Evolutionary conservation across 192 early-diverging fungal species (phyloP).

Genomic region (Obelidium mucronatum): DNA sequence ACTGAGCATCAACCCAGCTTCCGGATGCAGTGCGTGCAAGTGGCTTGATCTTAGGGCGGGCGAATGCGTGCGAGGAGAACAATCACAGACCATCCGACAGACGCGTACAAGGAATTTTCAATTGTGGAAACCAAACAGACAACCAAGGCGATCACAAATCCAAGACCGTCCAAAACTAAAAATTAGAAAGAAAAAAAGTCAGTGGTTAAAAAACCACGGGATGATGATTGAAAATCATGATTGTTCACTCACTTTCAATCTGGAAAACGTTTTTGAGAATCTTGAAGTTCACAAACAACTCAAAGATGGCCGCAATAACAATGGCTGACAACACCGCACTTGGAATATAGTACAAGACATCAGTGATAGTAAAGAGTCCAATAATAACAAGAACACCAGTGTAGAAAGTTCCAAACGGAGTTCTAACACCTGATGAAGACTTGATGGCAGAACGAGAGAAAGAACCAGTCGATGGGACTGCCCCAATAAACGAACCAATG

Average conservation of each 20-base stretch:
- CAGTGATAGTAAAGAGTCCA: too few species aligned
- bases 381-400: too few species aligned
- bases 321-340: too few species aligned
- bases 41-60: conserved; percentile 65
- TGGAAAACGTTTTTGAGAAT: conserved; percentile 49
- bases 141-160: conserved; percentile 58
- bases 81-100: too few species aligned
- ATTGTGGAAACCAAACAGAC: too few species aligned
- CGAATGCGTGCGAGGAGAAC: conserved; percentile 80
- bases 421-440: too few species aligned
- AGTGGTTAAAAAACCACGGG: neutral
- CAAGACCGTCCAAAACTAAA: conserved; percentile 57
- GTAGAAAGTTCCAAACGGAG: too few species aligned
- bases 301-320: conserved; percentile 85
- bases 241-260: conserved; percentile 51
- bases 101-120: conserved; percentile 82
- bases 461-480: too few species aligned
- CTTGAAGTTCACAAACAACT: conserved; percentile 70
- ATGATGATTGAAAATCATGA: conserved; percentile 41
- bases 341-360: conserved; percentile 88
- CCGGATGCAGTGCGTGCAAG: conserved; percentile 43
- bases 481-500: too few species aligned
- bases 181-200: neutral
- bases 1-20: conserved; percentile 39
- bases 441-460: too few species aligned